A percentile compares a stretch with the other conserved stretches of the same genome.
These are phyloP conservation scores for Alectoria sarmentosa DNA, from an alignment of 495 filamentous ascomycete genomes.

Conservation along the genomic window DNA sequence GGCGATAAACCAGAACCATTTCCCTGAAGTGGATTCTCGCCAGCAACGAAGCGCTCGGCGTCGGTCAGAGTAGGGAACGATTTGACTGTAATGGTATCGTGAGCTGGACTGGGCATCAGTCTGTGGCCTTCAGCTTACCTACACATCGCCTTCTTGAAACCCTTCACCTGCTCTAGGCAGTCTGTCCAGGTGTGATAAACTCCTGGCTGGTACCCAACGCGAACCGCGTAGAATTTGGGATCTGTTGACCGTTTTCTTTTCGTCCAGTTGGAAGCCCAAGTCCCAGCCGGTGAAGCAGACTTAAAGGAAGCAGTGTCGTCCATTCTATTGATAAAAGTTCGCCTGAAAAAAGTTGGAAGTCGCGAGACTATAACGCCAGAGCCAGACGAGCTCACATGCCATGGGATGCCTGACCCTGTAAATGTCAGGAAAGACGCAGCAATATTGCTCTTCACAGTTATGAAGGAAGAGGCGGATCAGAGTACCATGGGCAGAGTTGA, in stretches of 20 bases:
- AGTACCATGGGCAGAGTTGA: no score
- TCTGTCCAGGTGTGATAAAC: conserved; percentile 82
- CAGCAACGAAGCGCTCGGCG: conserved; percentile 68
- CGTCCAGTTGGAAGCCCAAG: conserved; percentile 41
- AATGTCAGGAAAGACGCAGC: not conserved
- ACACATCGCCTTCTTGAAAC: conserved; percentile 66
- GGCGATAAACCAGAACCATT: conserved; percentile 29
- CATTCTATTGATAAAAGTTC: conserved; percentile 1
- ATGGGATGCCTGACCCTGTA: not conserved
- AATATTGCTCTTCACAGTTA: not conserved
- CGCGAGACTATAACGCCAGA: not conserved
- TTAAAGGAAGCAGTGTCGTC: conserved; percentile 21
- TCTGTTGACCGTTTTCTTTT: conserved; percentile 58
- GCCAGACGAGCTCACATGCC: not conserved
- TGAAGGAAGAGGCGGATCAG: no score
- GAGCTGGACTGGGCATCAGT: conserved; percentile 15
- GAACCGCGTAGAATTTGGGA: conserved; percentile 84
- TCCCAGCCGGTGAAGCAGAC: conserved; percentile 20
- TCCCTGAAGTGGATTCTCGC: conserved; percentile 42
- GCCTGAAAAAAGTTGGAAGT: not conserved
- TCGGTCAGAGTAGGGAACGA: conserved; percentile 70
- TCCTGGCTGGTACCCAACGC: conserved; percentile 66
- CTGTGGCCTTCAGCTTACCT: conserved; percentile 50
- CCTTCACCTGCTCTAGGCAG: conserved; percentile 72
- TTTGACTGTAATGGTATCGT: conserved; percentile 54